These are phyloP conservation scores for Dactylellina sp. DNA, from an alignment of 2,329 filamentous ascomycete species.

Conservation along the genomic window DNA sequence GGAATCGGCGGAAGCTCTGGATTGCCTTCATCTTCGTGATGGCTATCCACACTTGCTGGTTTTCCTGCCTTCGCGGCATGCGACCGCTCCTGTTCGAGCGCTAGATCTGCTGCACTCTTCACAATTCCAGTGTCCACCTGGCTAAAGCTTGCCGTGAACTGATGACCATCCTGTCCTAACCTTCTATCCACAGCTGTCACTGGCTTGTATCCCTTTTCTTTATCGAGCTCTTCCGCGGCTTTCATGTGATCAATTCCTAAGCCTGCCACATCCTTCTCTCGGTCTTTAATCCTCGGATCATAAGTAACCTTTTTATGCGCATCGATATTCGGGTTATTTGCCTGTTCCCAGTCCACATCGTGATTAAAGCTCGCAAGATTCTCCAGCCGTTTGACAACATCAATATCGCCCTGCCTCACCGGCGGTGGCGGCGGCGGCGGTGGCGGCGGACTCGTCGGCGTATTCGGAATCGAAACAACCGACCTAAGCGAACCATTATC, in stretches of 20 bases:
- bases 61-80: background rate
- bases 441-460: slow-evolving; percentile 16
- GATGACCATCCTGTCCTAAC: slow-evolving; percentile 43
- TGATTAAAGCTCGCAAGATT: slow-evolving; percentile 78
- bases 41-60: slow-evolving; percentile 50
- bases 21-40: slow-evolving; percentile 64
- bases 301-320: slow-evolving; percentile 69
- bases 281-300: slow-evolving; percentile 72
- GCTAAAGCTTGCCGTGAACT: slow-evolving; percentile 51
- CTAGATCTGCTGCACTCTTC: slow-evolving; percentile 11
- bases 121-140: slow-evolving; percentile 53
- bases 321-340: slow-evolving; percentile 70
- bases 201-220: slow-evolving; percentile 27
- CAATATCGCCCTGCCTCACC: slow-evolving; percentile 66
- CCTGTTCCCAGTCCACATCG: slow-evolving; percentile 74
- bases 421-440: background rate
- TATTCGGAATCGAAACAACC: slow-evolving; percentile 15
- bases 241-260: slow-evolving; percentile 82
- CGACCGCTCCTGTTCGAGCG: slow-evolving; percentile 21
- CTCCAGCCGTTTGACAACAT: slow-evolving; percentile 70
- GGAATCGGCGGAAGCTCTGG: slow-evolving; percentile 69
- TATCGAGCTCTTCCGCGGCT: slow-evolving; percentile 59
- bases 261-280: slow-evolving; percentile 79
- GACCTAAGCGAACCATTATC: slow-evolving; percentile 46
- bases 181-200: slow-evolving; percentile 47